These are phyloP conservation scores for Fusarium lateritium DNA, from an alignment of 2,329 filamentous ascomycete genomes.

Conservation along the genomic window DNA sequence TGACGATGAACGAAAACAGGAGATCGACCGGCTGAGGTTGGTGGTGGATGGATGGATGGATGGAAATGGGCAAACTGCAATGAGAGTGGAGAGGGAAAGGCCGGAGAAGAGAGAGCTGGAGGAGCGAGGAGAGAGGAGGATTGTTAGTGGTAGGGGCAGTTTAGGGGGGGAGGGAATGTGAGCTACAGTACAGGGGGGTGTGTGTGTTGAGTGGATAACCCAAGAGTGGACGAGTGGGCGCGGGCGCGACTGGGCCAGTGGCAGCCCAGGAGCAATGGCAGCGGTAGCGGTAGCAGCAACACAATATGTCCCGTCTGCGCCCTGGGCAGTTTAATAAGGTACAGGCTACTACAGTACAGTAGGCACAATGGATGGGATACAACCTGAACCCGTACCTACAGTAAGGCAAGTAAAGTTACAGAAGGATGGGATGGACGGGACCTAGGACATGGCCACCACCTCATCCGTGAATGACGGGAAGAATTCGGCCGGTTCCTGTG, in stretches of 20 bases:
- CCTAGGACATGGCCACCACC: background rate
- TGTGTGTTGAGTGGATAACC: constrained; percentile 44
- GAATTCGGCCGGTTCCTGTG: background rate
- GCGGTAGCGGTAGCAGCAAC: constrained; percentile 9
- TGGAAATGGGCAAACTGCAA: constrained; percentile 49
- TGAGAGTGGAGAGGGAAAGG: constrained; percentile 55
- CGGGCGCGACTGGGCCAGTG: constrained; percentile 41
- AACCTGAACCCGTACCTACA: background rate
- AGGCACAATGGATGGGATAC: background rate
- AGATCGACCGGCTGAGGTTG: constrained; percentile 47
- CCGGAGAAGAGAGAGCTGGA: constrained; percentile 45
- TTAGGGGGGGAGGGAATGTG: constrained; percentile 50
- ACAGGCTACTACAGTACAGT: constrained; percentile 1
- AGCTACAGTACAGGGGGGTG: constrained; percentile 51
- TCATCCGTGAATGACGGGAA: background rate
- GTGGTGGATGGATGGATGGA: constrained; percentile 26
- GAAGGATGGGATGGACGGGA: background rate
- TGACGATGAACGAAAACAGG: constrained; percentile 43
- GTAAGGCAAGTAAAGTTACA: background rate
- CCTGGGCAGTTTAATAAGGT: constrained; percentile 21
- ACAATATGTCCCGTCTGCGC: constrained; percentile 10
- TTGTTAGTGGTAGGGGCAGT: constrained; percentile 45
- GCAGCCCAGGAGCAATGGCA: constrained; percentile 18
- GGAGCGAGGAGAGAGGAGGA: constrained; percentile 46
- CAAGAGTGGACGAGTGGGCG: constrained; percentile 38